A percentile compares a stretch with the other conserved stretches of the same genome.
phyloP scores from a whole-genome alignment of 169 alveolate genomes.

The Eimeria nieschulzi region DNA sequence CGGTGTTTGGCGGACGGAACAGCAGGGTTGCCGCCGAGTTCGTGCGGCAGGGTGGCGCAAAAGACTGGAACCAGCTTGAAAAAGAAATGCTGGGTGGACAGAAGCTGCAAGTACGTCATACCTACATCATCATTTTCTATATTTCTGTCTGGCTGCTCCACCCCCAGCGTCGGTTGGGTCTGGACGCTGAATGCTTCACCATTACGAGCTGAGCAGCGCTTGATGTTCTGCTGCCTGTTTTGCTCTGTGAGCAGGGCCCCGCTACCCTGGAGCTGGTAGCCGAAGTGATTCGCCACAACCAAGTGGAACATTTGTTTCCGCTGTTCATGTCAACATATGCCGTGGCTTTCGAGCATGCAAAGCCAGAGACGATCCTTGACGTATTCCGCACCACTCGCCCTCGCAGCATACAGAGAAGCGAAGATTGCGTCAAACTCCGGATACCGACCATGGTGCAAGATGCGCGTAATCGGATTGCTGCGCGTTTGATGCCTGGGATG shows the following conservation, averaged over 20 bases:
- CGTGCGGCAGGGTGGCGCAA: conserved; percentile 85
- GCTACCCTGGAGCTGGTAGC: conserved; percentile 74
- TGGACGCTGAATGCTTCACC: too few relatives aligned
- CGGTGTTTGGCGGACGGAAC: conserved; percentile 94
- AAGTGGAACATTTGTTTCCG: conserved; percentile 73
- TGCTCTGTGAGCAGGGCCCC: conserved; percentile 77
- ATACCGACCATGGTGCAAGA: conserved; percentile 34
- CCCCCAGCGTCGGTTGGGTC: too few relatives aligned
- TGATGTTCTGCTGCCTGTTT: too few relatives aligned
- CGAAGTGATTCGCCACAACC: conserved; percentile 57
- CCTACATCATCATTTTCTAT: too few relatives aligned
- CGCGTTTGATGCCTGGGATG: conserved; percentile 33
- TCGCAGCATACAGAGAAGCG: conserved; percentile 45
- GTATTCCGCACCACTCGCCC: conserved; percentile 69
- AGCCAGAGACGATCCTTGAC: conserved; percentile 62
- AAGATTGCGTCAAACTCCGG: conserved; percentile 50
- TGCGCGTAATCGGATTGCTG: conserved; percentile 35
- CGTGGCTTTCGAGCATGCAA: conserved; percentile 71
- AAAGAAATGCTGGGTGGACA: conserved; percentile 91
- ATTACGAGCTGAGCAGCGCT: too few relatives aligned
- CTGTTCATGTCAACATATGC: conserved; percentile 71
- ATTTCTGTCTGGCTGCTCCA: too few relatives aligned
- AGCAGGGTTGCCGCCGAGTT: conserved; percentile 92
- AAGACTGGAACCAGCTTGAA: conserved; percentile 90
- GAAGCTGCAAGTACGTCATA: conserved; percentile 80